These are phyloP conservation scores for Acrodontium crateriforme DNA, from an alignment of 2,329 filamentous ascomycete genomes.

Conservation along the genomic window DNA sequence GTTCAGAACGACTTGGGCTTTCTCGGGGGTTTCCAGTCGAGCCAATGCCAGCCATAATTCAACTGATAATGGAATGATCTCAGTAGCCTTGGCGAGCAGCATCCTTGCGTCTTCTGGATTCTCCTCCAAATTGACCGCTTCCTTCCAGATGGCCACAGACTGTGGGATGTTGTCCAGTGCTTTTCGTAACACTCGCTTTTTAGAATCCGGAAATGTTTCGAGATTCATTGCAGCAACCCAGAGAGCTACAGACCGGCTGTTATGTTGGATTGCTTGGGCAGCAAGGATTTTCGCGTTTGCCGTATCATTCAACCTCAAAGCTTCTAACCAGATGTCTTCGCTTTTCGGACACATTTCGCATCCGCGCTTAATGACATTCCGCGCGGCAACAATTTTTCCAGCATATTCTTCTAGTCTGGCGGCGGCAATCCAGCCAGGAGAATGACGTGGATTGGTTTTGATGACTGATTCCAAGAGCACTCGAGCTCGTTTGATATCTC, in stretches of 20 bases:
- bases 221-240: slow-evolving; percentile 96
- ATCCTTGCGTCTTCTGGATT: slow-evolving; percentile 76
- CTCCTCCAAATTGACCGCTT: slow-evolving; percentile 89
- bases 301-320: slow-evolving; percentile 81
- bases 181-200: slow-evolving; percentile 84
- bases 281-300: slow-evolving; percentile 94
- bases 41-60: slow-evolving; percentile 93
- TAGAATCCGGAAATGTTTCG: slow-evolving; percentile 67
- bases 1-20: slow-evolving; percentile 90
- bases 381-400: slow-evolving; percentile 77
- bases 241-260: slow-evolving; percentile 71
- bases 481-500: slow-evolving; percentile 87
- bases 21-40: slow-evolving; percentile 74
- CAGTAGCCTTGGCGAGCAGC: slow-evolving; percentile 83
- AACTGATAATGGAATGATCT: slow-evolving; percentile 84
- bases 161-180: slow-evolving; percentile 87
- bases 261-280: slow-evolving; percentile 81
- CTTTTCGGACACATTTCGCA: slow-evolving; percentile 86
- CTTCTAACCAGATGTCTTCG: slow-evolving; percentile 92
- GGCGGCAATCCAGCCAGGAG: slow-evolving; percentile 89
- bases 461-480: slow-evolving; percentile 92
- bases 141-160: slow-evolving; percentile 95
- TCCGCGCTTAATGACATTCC: slow-evolving; percentile 75
- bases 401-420: slow-evolving; percentile 85
- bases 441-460: slow-evolving; percentile 90